Evolutionary conservation across 2,329 filamentous ascomycete species (phyloP).

Genomic region (Fusarium acutatum): DNA sequence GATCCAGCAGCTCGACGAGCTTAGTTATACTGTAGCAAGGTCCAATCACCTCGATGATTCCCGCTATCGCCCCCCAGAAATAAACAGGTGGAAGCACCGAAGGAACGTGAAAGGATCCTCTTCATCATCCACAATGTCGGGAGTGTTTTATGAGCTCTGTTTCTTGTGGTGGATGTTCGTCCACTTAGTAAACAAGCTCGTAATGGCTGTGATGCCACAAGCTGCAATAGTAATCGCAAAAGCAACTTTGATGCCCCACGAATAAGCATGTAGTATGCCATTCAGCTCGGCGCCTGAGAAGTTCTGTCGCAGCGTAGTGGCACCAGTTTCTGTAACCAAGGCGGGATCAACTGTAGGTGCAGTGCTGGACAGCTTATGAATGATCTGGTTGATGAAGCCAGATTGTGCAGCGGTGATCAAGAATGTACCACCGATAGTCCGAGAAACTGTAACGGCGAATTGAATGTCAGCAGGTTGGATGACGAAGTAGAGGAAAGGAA

Average conservation of each 20-base stretch:
- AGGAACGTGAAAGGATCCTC: fast-evolving
- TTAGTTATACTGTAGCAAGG: fast-evolving
- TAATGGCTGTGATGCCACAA: background rate
- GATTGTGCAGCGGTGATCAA: background rate
- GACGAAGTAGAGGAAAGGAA: fast-evolving
- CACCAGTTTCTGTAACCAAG: background rate
- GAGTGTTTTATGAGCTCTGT: fast-evolving
- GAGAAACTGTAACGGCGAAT: background rate
- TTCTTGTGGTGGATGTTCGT: background rate
- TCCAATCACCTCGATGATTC: fast-evolving
- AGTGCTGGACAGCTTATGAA: background rate
- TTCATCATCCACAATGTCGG: fast-evolving
- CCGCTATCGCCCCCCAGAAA: fast-evolving
- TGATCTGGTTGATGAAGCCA: background rate
- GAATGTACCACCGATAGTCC: background rate
- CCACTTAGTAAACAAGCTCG: background rate
- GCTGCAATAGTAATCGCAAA: background rate
- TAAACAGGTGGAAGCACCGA: fast-evolving
- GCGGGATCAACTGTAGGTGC: background rate
- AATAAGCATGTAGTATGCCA: background rate
- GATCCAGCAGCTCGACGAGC: fast-evolving
- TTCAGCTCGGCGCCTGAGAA: background rate
- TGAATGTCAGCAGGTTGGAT: fast-evolving
- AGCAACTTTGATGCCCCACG: background rate
- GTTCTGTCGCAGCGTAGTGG: background rate